A percentile compares a stretch with the other conserved stretches of the same genome.
phyloP scores from a whole-genome alignment of 2,329 filamentous ascomycete genomes.

The Rutstroemia sp. region DNA sequence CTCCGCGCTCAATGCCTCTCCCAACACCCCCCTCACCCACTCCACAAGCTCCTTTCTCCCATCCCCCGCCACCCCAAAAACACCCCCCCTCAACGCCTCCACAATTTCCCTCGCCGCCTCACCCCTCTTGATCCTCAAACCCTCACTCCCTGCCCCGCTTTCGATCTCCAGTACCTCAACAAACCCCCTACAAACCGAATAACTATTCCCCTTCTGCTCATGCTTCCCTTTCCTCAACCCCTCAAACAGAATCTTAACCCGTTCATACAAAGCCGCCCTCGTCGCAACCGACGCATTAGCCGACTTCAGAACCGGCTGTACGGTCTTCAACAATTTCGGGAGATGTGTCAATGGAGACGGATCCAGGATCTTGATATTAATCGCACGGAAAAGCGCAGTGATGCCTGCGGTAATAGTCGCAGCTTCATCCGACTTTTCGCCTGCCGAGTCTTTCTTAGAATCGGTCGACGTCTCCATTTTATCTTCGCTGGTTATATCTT shows the following conservation, averaged over 20 bases:
- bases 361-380: slow-evolving; percentile 24
- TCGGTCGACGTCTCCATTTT: slow-evolving; percentile 49
- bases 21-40: slow-evolving; percentile 18
- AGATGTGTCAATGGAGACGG: slow-evolving; percentile 22
- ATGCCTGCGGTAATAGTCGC: slow-evolving; percentile 27
- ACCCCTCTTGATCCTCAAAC: slow-evolving; percentile 26
- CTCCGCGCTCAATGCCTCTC: slow-evolving; percentile 22
- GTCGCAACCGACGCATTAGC: slow-evolving; percentile 26
- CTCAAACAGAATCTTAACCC: slow-evolving; percentile 25
- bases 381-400: slow-evolving; percentile 25
- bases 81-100: slow-evolving; percentile 19
- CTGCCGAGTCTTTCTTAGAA: slow-evolving; percentile 19
- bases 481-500: slow-evolving; percentile 49
- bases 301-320: slow-evolving; percentile 21
- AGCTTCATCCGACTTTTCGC: slow-evolving; percentile 21
- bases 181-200: slow-evolving; percentile 19
- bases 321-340: slow-evolving; percentile 20
- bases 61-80: slow-evolving; percentile 24
- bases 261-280: slow-evolving; percentile 25
- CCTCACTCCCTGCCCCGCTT: slow-evolving; percentile 27
- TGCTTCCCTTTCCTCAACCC: slow-evolving; percentile 22
- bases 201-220: slow-evolving; percentile 13
- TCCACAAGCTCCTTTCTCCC: slow-evolving; percentile 17
- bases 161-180: slow-evolving; percentile 25
- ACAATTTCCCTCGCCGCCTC: slow-evolving; percentile 28